These are phyloP conservation scores for Skeletonema potamos DNA, from an alignment of 108 stramenopile species.

Conservation along the genomic window DNA sequence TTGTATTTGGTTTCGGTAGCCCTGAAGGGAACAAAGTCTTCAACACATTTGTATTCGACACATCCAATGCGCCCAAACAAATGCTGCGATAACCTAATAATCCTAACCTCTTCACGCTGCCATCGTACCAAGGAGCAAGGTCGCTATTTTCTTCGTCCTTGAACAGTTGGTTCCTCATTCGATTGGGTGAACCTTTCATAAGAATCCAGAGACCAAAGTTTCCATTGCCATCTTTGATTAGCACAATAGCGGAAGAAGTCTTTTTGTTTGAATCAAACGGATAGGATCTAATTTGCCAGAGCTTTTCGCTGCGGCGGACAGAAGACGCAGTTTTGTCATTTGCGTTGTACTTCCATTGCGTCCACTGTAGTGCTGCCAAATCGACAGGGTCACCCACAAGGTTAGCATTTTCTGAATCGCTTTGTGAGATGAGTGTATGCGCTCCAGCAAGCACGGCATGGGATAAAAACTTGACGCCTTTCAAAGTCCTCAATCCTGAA, in stretches of 20 bases:
- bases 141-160: constrained; percentile 4
- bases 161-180: constrained; percentile 17
- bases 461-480: constrained; percentile 9
- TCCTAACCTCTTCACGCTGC: constrained; percentile 33
- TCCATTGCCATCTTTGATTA: constrained; percentile 32
- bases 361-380: constrained; percentile 43
- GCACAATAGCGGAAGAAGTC: constrained; percentile 58
- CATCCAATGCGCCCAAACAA: constrained; percentile 50
- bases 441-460: constrained; percentile 68
- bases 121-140: constrained; percentile 17
- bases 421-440: constrained; percentile 52
- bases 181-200: constrained; percentile 60
- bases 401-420: neutral
- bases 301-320: constrained; percentile 1
- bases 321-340: constrained; percentile 1
- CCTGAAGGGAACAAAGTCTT: constrained; percentile 49
- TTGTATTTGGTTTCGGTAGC: constrained; percentile 16
- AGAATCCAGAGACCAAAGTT: constrained; percentile 32
- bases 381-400: constrained; percentile 77
- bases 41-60: constrained; percentile 15
- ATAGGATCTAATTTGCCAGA: constrained; percentile 69
- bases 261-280: constrained; percentile 62
- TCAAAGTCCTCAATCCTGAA: neutral
- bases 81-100: constrained; percentile 51
- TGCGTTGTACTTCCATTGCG: constrained; percentile 58